These are phyloP conservation scores for Erythrophleum ivorense DNA, from an alignment of 331 rosid species.

Conservation along the genomic window DNA sequence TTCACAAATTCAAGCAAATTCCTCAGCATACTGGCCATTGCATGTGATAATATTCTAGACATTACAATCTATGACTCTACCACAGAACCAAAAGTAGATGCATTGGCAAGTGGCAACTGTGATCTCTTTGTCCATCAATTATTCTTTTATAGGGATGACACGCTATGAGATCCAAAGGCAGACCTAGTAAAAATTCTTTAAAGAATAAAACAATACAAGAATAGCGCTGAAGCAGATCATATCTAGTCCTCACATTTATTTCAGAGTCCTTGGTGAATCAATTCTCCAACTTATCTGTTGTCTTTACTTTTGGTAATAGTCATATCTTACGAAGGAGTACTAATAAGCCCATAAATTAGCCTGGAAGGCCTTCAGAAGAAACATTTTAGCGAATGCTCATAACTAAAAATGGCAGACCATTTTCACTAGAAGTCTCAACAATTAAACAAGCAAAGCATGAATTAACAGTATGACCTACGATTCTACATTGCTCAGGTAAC, in stretches of 20 bases:
- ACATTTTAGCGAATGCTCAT: not conserved
- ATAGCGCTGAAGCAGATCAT: conserved; percentile 16
- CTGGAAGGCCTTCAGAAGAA: not conserved
- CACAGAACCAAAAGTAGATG: conserved; percentile 26
- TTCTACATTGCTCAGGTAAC: not conserved
- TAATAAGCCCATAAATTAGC: not conserved
- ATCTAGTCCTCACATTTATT: conserved; percentile 16
- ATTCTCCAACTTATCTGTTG: not conserved
- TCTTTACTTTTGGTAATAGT: not conserved
- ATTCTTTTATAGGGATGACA: conserved; percentile 21
- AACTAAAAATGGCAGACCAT: not conserved
- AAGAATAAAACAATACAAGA: conserved; percentile 10
- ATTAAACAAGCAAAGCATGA: not conserved
- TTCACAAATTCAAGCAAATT: conserved; percentile 10
- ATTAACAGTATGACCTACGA: not conserved
- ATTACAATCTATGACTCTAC: not conserved
- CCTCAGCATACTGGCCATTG: not conserved
- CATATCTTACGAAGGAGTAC: not conserved
- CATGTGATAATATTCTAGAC: not conserved
- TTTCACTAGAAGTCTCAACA: not conserved
- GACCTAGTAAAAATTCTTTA: conserved; percentile 21
- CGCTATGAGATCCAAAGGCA: conserved; percentile 32
- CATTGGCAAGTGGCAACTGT: not conserved
- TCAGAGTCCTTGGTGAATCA: conserved; percentile 5
- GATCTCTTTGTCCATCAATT: not conserved